Evolutionary conservation across 2,329 filamentous ascomycete genomes (phyloP).

Genomic region (Colletotrichum gloeosporioides): DNA sequence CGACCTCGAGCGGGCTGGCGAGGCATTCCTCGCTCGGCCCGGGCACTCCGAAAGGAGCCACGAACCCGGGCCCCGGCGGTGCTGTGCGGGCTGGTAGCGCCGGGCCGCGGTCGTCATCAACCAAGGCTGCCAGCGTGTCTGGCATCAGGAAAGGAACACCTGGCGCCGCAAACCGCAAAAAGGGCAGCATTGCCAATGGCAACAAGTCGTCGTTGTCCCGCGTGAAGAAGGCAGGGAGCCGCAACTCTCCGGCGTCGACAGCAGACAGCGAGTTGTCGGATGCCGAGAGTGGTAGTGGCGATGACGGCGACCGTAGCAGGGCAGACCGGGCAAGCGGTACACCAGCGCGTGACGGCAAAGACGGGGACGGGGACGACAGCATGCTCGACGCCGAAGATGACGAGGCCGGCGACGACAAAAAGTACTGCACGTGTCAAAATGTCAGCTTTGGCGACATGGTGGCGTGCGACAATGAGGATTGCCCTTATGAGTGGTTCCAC

Average conservation of each 20-base stretch:
- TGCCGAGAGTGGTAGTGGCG: conserved; percentile 60
- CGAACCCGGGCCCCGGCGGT: conserved; percentile 34
- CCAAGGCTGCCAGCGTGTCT: conserved; percentile 46
- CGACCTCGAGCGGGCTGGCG: conserved; percentile 63
- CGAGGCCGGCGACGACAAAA: conserved; percentile 77
- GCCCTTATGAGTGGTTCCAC: conserved; percentile 87
- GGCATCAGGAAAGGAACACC: conserved; percentile 56
- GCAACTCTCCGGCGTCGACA: conserved; percentile 67
- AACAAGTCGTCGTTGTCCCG: conserved; percentile 68
- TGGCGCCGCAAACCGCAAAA: conserved; percentile 49
- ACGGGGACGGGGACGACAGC: conserved; percentile 56
- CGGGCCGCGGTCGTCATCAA: conserved; percentile 57
- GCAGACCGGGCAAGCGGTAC: conserved; percentile 22
- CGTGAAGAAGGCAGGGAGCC: conserved; percentile 62
- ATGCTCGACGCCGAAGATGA: conserved; percentile 67
- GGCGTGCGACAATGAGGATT: conserved; percentile 83
- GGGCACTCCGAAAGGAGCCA: conserved; percentile 60
- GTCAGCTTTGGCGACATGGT: conserved; percentile 90
- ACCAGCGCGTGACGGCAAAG: conserved; percentile 37
- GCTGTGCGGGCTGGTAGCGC: conserved; percentile 61
- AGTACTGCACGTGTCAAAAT: conserved; percentile 84
- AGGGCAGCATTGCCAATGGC: conserved; percentile 38
- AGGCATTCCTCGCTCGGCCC: conserved; percentile 68
- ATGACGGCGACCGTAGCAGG: conserved; percentile 49
- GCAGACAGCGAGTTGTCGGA: conserved; percentile 71